phyloP scores from a whole-genome alignment of 495 filamentous ascomycete genomes.

The Aspergillus mulundensis region DNA sequence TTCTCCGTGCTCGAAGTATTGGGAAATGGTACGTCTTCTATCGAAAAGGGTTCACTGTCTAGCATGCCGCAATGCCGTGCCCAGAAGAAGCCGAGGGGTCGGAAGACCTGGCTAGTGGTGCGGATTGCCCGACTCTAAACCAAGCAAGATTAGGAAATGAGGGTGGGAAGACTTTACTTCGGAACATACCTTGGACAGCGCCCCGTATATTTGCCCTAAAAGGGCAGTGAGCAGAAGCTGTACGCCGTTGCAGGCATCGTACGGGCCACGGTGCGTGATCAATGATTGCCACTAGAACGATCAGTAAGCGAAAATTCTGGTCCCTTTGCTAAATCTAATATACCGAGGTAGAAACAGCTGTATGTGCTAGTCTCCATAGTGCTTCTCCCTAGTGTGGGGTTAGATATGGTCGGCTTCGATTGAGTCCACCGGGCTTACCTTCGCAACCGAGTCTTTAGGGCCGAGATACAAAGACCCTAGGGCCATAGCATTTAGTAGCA shows the following conservation, averaged over 20 bases:
- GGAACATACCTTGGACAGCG: slow-evolving; percentile 35
- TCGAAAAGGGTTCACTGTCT: slow-evolving; percentile 34
- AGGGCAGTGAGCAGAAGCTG: slow-evolving; percentile 47
- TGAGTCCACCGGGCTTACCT: slow-evolving; percentile 14
- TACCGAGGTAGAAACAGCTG: slow-evolving; percentile 46
- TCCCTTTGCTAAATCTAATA: background rate
- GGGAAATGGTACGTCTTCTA: slow-evolving; percentile 33
- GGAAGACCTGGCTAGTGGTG: slow-evolving; percentile 46
- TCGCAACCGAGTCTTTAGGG: slow-evolving; percentile 41
- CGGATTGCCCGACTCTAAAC: slow-evolving; percentile 39
- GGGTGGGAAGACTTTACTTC: background rate
- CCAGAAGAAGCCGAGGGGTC: slow-evolving; percentile 48
- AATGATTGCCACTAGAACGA: slow-evolving; percentile 40
- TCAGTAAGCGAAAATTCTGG: background rate
- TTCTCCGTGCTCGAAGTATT: slow-evolving; percentile 34
- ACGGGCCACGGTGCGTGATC: slow-evolving; percentile 43
- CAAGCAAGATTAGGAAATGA: background rate
- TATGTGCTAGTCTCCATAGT: slow-evolving; percentile 45
- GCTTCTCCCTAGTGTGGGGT: slow-evolving; percentile 34
- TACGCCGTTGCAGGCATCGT: slow-evolving; percentile 45
- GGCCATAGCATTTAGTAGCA: slow-evolving; percentile 47
- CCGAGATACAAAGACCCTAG: slow-evolving; percentile 48
- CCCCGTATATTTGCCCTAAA: slow-evolving; percentile 45
- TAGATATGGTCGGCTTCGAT: background rate
- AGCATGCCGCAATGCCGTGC: slow-evolving; percentile 45